Base-by-base conservation (phyloP, 2,329 filamentous ascomycete species). In the Pseudonectria buxi region DNA sequence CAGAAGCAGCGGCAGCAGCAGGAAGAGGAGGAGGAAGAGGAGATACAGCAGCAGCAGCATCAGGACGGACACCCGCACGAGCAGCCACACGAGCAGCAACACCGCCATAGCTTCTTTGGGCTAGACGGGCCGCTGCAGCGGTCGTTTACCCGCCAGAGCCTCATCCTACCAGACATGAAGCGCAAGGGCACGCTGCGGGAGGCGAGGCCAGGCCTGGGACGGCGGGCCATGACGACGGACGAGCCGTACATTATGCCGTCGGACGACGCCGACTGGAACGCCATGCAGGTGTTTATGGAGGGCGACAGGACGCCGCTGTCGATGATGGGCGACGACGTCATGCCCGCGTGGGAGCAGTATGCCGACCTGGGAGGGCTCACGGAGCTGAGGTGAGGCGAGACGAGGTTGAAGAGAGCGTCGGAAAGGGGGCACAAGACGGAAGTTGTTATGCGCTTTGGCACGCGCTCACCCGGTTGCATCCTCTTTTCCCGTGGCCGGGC, bases 321-420 rank as follows among this genome's bases (percentile, higher is more conserved):
- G 14, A 41, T 41, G 33, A 24, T 36, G 9, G 48, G 50, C 14
- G 49, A 49, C 24, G 45, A 50, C 14, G 49, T 46, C 22, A 47
- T 58, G 37, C 55, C 62, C 4, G 61, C 61, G 4, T 72, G 66
- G 67, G 67, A 66, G 43, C 64, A 69, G 49, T 71, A 67, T 40
- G 56, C 59, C 18, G 64, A 68, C 10, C 49, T 72, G 4, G 68
- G 68, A 24, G 68, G 68, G 0, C 46, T 70, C 30, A 70, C 60
- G 2, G 59, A 62, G 39, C 52, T 61, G 45, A 49, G 49, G 28
- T 63, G 46, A 59, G 16, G 31, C 15, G 18, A 30, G 24, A 32
- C n/a, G n/a, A n/a, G n/a, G n/a, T 26, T 26, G 24, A 26, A 28
- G 31, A 30, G 12, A 33, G 31, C n/a, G 15, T 26, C 10, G 24